Percentiles rank a stretch among this genome's conserved stretches.
Evolutionary conservation across 129 eudicot species (phyloP).

Genomic region (Ambrosia artemisiifolia): DNA sequence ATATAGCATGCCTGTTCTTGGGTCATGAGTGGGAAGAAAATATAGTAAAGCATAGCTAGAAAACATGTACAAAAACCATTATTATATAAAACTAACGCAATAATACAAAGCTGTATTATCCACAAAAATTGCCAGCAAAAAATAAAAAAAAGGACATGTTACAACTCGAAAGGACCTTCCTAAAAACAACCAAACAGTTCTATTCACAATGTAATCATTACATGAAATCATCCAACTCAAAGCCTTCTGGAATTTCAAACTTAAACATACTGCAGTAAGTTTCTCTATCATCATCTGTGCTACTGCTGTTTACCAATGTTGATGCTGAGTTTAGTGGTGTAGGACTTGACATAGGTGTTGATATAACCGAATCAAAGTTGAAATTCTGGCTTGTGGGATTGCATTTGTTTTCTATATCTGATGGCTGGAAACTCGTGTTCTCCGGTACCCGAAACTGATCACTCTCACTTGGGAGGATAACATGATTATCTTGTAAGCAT

Average conservation of each 20-base stretch:
- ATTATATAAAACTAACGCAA: slow-evolving; percentile 18
- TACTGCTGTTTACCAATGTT: slow-evolving; percentile 40
- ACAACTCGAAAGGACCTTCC: slow-evolving; percentile 14
- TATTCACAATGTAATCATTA: slow-evolving; percentile 33
- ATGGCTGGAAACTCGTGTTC: slow-evolving; percentile 34
- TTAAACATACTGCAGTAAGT: slow-evolving; percentile 70
- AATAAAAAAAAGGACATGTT: slow-evolving; percentile 5
- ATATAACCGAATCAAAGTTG: slow-evolving; percentile 45
- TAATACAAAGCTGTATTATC: slow-evolving; percentile 26
- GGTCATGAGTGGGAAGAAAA: neutral
- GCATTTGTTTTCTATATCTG: slow-evolving; percentile 22
- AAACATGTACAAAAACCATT: neutral
- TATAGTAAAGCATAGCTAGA: neutral
- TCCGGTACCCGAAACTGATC: slow-evolving; percentile 26
- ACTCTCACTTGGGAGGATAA: slow-evolving; percentile 18
- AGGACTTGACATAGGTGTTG: slow-evolving; percentile 54
- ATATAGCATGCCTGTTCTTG: neutral
- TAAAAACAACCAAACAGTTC: slow-evolving; percentile 21
- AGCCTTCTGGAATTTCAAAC: slow-evolving; percentile 78
- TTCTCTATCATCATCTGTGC: slow-evolving; percentile 61
- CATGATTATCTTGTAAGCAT: slow-evolving; percentile 13
- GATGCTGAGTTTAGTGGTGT: slow-evolving; percentile 51
- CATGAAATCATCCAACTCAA: slow-evolving; percentile 72
- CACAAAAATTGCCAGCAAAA: slow-evolving; percentile 24
- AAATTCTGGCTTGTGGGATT: slow-evolving; percentile 36